phyloP scores from a whole-genome alignment of 305 asterid species.

The Withania somnifera region DNA sequence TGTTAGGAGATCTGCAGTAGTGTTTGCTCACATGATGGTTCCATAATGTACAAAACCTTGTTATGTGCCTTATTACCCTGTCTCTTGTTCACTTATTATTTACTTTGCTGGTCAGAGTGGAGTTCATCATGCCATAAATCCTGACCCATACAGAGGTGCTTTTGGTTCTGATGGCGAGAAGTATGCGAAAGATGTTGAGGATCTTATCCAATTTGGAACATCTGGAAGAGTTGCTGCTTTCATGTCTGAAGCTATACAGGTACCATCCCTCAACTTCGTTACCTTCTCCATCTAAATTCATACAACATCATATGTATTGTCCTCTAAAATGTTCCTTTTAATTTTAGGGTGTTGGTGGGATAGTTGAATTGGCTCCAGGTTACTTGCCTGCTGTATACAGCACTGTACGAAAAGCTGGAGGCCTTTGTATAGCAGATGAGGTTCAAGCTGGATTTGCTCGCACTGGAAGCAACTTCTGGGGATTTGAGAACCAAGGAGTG shows the following conservation, averaged over 20 bases:
- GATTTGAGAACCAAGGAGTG: slow-evolving; percentile 79
- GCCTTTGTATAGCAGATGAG: slow-evolving; percentile 83
- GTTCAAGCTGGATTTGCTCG: slow-evolving; percentile 76
- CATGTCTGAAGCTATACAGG: slow-evolving; percentile 91
- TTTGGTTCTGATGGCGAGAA: slow-evolving; percentile 70
- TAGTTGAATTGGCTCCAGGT: slow-evolving; percentile 93
- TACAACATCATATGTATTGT: slow-evolving; percentile 38
- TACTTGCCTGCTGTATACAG: slow-evolving; percentile 71
- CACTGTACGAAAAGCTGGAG: slow-evolving; percentile 66
- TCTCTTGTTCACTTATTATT: not conserved
- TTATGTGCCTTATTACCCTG: too few species aligned
- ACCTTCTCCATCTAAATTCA: slow-evolving; percentile 27
- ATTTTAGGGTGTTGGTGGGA: slow-evolving; percentile 84
- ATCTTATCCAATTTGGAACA: slow-evolving; percentile 69
- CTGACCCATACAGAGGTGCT: slow-evolving; percentile 24
- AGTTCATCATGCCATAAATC: slow-evolving; percentile 69
- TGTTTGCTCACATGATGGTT: not conserved
- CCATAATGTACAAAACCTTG: not conserved
- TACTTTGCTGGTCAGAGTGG: slow-evolving; percentile 45
- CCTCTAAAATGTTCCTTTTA: not conserved
- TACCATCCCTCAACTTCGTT: slow-evolving; percentile 49
- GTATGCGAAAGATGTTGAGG: slow-evolving; percentile 81
- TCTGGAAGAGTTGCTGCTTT: slow-evolving; percentile 76
- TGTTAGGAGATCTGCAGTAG: not conserved
- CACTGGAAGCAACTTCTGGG: slow-evolving; percentile 76